These are phyloP conservation scores for Nicotiana undulata DNA, from an alignment of 257 asterid genomes.

Conservation along the genomic window DNA sequence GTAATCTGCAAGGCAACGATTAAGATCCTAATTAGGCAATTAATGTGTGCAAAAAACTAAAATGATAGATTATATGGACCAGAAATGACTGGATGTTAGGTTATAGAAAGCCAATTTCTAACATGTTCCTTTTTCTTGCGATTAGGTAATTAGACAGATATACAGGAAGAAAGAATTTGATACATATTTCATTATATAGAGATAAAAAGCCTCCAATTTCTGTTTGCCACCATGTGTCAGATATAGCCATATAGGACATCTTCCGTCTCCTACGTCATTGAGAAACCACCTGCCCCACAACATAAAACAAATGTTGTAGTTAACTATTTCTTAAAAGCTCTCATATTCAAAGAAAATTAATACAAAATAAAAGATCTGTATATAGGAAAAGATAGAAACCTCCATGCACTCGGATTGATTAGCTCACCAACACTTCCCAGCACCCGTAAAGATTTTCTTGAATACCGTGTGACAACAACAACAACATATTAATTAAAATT, in stretches of 20 bases:
- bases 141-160: background rate
- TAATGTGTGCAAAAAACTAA: background rate
- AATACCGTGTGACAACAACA: constrained; percentile 70
- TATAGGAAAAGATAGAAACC: constrained; percentile 37
- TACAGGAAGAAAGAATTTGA: background rate
- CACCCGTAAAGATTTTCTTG: constrained; percentile 92
- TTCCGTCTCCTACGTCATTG: constrained; percentile 78
- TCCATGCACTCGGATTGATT: constrained; percentile 98
- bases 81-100: background rate
- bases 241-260: constrained; percentile 97
- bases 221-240: constrained; percentile 99
- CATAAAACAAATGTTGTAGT: background rate
- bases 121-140: background rate
- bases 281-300: constrained; percentile 67
- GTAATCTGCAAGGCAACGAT: constrained; percentile 58
- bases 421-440: constrained; percentile 99
- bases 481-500: no score
- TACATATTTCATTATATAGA: background rate
- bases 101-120: background rate
- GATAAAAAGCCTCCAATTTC: constrained; percentile 83
- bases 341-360: constrained; percentile 5
- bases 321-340: background rate
- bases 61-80: background rate
- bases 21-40: constrained; percentile 12
- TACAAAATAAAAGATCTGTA: background rate